Conservation (phyloP, 2,329 filamentous ascomycete genomes). For the Xylaria sp. region DNA sequence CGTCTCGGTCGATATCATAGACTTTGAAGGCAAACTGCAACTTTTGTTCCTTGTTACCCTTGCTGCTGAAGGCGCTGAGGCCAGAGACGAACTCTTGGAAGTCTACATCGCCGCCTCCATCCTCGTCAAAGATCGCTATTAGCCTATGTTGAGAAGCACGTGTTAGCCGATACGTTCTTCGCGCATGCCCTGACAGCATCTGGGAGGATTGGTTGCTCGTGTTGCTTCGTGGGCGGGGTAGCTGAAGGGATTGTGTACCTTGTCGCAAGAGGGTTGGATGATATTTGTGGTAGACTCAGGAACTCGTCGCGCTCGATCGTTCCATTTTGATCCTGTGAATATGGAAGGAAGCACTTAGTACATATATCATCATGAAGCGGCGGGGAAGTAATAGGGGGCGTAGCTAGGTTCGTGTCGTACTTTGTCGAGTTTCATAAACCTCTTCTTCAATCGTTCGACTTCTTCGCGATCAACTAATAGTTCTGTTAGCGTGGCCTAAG, state of each 20-base stretch:
- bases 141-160: slow-evolving; percentile 62
- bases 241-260: slow-evolving; percentile 60
- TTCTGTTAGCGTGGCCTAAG: slow-evolving; percentile 7
- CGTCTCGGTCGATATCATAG: slow-evolving; percentile 98
- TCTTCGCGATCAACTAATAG: slow-evolving; percentile 89
- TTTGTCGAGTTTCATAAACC: slow-evolving; percentile 99
- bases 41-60: slow-evolving; percentile 99
- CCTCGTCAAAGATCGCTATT: slow-evolving; percentile 99
- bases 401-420: slow-evolving; percentile 52
- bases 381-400: not conserved
- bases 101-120: slow-evolving; percentile 96
- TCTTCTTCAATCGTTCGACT: slow-evolving; percentile 91
- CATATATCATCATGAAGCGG: not conserved
- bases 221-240: not conserved
- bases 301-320: slow-evolving; percentile 99
- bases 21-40: slow-evolving; percentile 98
- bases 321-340: slow-evolving; percentile 84
- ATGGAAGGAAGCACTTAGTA: slow-evolving; percentile 15
- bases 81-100: slow-evolving; percentile 99
- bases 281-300: slow-evolving; percentile 94
- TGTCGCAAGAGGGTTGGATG: slow-evolving; percentile 94
- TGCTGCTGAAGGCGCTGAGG: slow-evolving; percentile 92
- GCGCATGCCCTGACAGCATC: not conserved
- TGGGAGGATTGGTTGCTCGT: not conserved
- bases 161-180: slow-evolving; percentile 2